Base-by-base conservation (phyloP, 2,329 filamentous ascomycete genomes). In the Calonectria montana region DNA sequence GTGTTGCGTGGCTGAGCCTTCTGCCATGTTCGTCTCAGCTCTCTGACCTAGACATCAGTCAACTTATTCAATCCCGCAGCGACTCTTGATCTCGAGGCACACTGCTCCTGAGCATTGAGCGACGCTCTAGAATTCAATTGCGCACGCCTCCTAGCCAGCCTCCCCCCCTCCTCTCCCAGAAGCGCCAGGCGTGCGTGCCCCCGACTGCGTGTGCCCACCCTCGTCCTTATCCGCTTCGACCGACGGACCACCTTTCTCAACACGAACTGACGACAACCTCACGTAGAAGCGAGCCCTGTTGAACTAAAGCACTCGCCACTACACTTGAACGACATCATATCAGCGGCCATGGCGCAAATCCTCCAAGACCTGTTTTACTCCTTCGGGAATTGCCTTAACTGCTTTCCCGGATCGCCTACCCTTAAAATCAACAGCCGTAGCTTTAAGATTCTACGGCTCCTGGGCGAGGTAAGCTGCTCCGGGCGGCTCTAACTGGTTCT, bases 401-500 rank as follows among this genome's bases (percentile, higher is more conserved):
- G 97, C 87, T 98, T 99, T 82, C 96, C 97, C 16, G 94, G 94
- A 78, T 96, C 95, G 75, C 96, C 97, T 70, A 95, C 96, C 69
- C 91, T 99, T 77, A 97, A 97, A 85, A 97, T 99, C 87, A 98
- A 98, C 85, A 94, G 90, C 81, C 92, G 95, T 73, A 97, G 92
- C 85, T 98, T 98, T 89, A 98, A 98, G 89, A 97, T 99, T 82
- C 87, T 97, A 78, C 94, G 97, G 72, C 88, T 99, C 63, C 89
- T 99, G 4, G 97, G 97, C 83, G 97, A 99, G 90, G 94, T 95
- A 87, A 78, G 87, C 71, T 65, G 48, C 43, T n/a, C n/a, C 27
- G 59, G 31, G 13, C 39, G 37, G n/a, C 25, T 18, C 16, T 62
- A 27, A 21, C 12, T 21, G 23, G 16, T 27, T 18, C 37, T 9